Evolutionary conservation across 495 filamentous ascomycete species (phyloP), one percentile per base, ranked within the genome.

Genomic region (Glonium stellatum): DNA sequence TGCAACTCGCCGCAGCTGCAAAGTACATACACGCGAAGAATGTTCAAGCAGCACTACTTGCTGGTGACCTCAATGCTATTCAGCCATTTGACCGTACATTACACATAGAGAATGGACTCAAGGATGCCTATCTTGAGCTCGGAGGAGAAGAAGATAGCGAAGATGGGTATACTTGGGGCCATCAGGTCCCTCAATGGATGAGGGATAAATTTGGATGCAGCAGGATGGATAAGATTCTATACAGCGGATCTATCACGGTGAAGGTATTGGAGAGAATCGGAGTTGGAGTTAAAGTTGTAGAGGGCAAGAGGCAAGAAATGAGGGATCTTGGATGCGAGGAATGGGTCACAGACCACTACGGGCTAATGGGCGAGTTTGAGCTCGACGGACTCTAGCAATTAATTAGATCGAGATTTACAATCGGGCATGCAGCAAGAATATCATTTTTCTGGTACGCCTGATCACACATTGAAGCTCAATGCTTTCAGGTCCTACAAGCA

Each of bases 41-140:
- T 11, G 70, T 69, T 0, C 48, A 70, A 31, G 75, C 59, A 1
- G 75, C 72, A 2, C 46, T 80, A 60, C 23, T 75, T 60, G 60
- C 74, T 0, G 82, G 81, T 0, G 80, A 84, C 63, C 70, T 82
- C 31, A 84, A 84, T 49, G 80, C 82, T 13, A 80, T 82, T 50
- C 70, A 83, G 62, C 69, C 70, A 12, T 81, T 75, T 71, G 81
- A 84, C 66, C 60, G 63, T 41, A 73, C 72, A 6, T 67, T 81
- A 12, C 78, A 76, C 48, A 41, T 46, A 9, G 74, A 76, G 6
- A 77, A 81, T 61, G 69, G 65, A 1, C 72, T 84, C 0, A 67
- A 68, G 49, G 80, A 84, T 64, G 78, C 79, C 9, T 83, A 78
- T 63, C 73, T 84, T 0, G 76, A 78, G 55, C 68, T 70, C 1